A percentile compares a stretch with the other conserved stretches of the same genome.
phyloP scores from a whole-genome alignment of 768 basidiomycete genomes.

The Agaricus blazei region DNA sequence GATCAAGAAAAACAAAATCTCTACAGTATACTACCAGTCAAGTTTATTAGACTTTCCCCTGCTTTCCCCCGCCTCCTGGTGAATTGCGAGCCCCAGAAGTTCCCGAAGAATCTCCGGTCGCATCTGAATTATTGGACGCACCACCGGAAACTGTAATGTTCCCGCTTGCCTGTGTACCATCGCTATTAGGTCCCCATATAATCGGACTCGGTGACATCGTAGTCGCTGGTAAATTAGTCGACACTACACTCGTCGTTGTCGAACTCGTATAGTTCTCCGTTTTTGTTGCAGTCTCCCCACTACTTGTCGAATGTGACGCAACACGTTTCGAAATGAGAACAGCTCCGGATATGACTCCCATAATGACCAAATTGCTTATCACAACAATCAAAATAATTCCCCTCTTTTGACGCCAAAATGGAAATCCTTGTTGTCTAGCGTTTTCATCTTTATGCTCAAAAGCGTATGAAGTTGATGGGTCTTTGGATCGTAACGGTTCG shows the following conservation, averaged over 20 bases:
- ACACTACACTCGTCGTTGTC: not conserved
- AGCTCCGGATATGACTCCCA: slow-evolving; percentile 7
- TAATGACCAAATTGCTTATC: not conserved
- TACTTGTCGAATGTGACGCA: not conserved
- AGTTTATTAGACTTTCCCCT: not conserved
- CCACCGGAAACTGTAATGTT: too few species aligned
- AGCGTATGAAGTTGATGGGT: not conserved
- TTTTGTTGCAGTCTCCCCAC: not conserved
- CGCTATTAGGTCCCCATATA: not conserved
- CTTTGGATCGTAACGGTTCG: too few species aligned
- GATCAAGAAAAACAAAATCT: too few species aligned
- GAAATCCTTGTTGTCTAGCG: not conserved
- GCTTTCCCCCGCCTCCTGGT: not conserved
- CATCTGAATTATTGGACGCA: too few species aligned
- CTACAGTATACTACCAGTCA: too few species aligned
- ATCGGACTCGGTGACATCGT: not conserved
- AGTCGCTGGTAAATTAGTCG: too few species aligned
- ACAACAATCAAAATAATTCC: slow-evolving; percentile 1
- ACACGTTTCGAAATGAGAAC: slow-evolving; percentile 6
- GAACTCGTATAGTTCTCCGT: not conserved
- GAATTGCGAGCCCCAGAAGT: too few species aligned
- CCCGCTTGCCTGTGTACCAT: slow-evolving; percentile 24
- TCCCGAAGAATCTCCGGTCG: too few species aligned
- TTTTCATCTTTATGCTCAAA: not conserved
- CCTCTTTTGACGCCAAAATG: slow-evolving; percentile 6